Evolutionary conservation across 176 grass and related monocot species (phyloP).

Genomic region (Oryza meridionalis): DNA sequence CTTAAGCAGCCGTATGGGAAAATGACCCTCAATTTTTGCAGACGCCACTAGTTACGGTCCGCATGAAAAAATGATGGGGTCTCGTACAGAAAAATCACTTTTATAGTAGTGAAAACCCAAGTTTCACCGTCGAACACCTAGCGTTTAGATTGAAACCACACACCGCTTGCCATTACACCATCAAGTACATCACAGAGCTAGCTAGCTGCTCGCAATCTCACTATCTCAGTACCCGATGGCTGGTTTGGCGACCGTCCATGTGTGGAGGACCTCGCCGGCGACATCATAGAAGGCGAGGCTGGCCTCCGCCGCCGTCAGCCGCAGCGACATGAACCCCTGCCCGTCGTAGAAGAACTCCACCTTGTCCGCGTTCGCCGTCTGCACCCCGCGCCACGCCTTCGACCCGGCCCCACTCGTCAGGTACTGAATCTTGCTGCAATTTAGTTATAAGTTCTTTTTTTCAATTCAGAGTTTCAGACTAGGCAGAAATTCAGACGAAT

Average conservation of each 20-base stretch:
- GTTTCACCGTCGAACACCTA: no score
- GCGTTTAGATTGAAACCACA: no score
- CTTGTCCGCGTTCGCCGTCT: conserved; percentile 42
- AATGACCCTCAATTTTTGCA: no score
- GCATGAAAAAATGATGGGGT: no score
- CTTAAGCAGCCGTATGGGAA: no score
- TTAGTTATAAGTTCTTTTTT: no score
- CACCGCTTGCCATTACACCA: no score
- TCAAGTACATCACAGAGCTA: no score
- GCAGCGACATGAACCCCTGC: conserved; percentile 72
- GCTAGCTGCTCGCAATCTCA: no score
- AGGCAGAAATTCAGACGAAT: neutral
- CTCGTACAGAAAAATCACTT: no score
- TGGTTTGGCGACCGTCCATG: conserved; percentile 50
- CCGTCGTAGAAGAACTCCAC: conserved; percentile 77
- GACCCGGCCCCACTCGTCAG: conserved; percentile 74
- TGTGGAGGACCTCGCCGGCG: conserved; percentile 43
- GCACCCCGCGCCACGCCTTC: conserved; percentile 65
- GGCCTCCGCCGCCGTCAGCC: conserved; percentile 28
- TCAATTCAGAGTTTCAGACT: neutral
- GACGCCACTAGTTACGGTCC: no score
- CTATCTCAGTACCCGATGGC: neutral
- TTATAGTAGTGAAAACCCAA: no score
- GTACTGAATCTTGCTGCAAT: conserved; percentile 53
- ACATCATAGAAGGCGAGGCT: conserved; percentile 49